Evolutionary conservation across 163 green algal genomes (phyloP).

Genomic region (Scenedesmus sp.): DNA sequence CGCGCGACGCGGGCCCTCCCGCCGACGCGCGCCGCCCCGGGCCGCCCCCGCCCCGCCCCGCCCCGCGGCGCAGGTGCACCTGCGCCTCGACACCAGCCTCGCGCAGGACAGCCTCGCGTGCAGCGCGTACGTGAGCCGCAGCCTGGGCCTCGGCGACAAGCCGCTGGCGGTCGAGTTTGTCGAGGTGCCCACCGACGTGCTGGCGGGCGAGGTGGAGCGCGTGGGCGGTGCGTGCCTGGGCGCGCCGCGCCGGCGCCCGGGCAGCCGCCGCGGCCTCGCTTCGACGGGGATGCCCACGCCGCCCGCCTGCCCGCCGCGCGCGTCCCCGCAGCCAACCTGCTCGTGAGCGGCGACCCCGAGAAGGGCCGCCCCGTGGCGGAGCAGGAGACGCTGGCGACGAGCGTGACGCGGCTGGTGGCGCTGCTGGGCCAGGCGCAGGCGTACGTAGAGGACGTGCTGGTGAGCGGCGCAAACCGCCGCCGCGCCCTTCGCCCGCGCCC

Average conservation of each 20-base stretch:
- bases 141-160: conserved; percentile 70
- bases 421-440: conserved; percentile 69
- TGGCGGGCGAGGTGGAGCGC: conserved; percentile 83
- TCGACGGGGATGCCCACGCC: too few relatives aligned
- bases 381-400: conserved; percentile 76
- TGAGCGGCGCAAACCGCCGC: conserved; percentile 67
- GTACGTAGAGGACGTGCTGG: conserved; percentile 91
- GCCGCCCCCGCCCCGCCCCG: not conserved
- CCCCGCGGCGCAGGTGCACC: conserved; percentile 69
- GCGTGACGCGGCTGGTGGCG: conserved; percentile 70
- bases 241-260: too few relatives aligned
- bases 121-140: conserved; percentile 79
- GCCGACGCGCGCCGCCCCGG: not conserved
- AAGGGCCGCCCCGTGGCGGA: conserved; percentile 63
- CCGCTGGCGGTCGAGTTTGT: conserved; percentile 90
- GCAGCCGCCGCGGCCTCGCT: too few relatives aligned
- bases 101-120: conserved; percentile 59
- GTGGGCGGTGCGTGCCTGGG: conserved; percentile 70
- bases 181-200: conserved; percentile 84
- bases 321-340: conserved; percentile 70
- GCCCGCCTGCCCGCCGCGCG: not conserved
- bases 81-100: conserved; percentile 75
- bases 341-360: conserved; percentile 58
- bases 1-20: not conserved
- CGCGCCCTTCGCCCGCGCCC: too few relatives aligned